phyloP scores from a whole-genome alignment of 805 yeast species.

The Lachancea waltii region DNA sequence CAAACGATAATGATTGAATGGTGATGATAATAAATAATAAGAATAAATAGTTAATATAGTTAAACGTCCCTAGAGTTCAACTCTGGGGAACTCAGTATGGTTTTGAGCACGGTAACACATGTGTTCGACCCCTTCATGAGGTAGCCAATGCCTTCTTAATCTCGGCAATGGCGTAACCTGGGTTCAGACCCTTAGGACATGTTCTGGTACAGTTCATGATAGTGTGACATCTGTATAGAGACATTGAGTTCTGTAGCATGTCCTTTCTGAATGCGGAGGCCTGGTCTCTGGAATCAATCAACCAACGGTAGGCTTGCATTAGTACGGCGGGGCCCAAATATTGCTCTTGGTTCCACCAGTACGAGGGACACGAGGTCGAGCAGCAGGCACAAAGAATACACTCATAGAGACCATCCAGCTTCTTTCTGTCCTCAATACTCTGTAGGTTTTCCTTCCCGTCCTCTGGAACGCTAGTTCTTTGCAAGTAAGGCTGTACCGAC shows the following conservation, averaged over 20 bases:
- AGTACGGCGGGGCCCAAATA: constrained; percentile 97
- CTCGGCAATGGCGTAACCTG: constrained; percentile 95
- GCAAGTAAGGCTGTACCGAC: constrained; percentile 94
- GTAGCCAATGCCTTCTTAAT: constrained; percentile 90
- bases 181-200: constrained; percentile 98
- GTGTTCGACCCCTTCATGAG: constrained; percentile 40
- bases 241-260: constrained; percentile 94
- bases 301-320: constrained; percentile 99
- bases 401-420: constrained; percentile 94
- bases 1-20: no score
- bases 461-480: constrained; percentile 65
- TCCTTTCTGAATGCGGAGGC: constrained; percentile 75
- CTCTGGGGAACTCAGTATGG: background rate
- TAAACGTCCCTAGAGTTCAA: background rate
- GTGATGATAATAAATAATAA: background rate
- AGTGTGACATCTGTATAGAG: constrained; percentile 97
- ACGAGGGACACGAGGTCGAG: constrained; percentile 97
- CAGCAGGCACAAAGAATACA: constrained; percentile 98
- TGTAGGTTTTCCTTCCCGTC: constrained; percentile 94
- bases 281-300: constrained; percentile 93
- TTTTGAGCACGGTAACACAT: no score
- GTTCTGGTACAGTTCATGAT: constrained; percentile 98
- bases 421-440: constrained; percentile 86
- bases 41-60: constrained; percentile 5
- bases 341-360: constrained; percentile 99